Percentiles rank a stretch among this genome's conserved stretches.
phyloP scores from a whole-genome alignment of 2,329 filamentous ascomycete genomes.

The Fusarium pininemorale region DNA sequence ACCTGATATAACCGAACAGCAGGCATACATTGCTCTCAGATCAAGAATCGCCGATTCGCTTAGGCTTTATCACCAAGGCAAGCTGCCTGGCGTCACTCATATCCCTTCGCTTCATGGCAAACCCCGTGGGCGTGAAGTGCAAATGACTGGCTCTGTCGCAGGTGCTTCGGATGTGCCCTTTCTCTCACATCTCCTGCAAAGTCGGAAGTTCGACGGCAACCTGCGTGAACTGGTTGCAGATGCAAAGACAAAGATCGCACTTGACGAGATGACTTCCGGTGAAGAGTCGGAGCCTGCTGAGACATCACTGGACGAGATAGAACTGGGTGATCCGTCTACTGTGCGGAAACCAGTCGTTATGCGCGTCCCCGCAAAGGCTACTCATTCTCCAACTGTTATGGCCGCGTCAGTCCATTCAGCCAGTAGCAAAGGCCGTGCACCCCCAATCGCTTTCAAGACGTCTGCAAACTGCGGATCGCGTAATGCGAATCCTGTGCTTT shows the following conservation, averaged over 20 bases:
- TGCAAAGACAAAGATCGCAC: slow-evolving; percentile 63
- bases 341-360: slow-evolving; percentile 56
- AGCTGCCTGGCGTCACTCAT: slow-evolving; percentile 58
- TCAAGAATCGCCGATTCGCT: slow-evolving; percentile 65
- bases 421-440: slow-evolving; percentile 65
- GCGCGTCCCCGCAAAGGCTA: slow-evolving; percentile 68
- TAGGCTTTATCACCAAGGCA: slow-evolving; percentile 61
- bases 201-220: slow-evolving; percentile 68
- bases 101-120: slow-evolving; percentile 50
- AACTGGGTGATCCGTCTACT: slow-evolving; percentile 22
- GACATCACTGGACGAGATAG: slow-evolving; percentile 15
- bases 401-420: slow-evolving; percentile 57
- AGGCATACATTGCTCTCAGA: slow-evolving; percentile 60
- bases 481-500: slow-evolving; percentile 38
- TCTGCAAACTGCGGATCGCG: slow-evolving; percentile 42
- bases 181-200: slow-evolving; percentile 72
- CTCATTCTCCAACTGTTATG: slow-evolving; percentile 59
- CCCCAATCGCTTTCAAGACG: slow-evolving; percentile 53
- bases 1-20: slow-evolving; percentile 61
- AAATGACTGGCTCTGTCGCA: slow-evolving; percentile 52
- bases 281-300: slow-evolving; percentile 61
- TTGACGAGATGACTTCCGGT: slow-evolving; percentile 61
- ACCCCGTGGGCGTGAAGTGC: slow-evolving; percentile 4
- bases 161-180: slow-evolving; percentile 70
- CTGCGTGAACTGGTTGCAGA: slow-evolving; percentile 67